Evolutionary conservation across 2,329 filamentous ascomycete species (phyloP).

Genomic region (Myriosclerotinia scirpicola): DNA sequence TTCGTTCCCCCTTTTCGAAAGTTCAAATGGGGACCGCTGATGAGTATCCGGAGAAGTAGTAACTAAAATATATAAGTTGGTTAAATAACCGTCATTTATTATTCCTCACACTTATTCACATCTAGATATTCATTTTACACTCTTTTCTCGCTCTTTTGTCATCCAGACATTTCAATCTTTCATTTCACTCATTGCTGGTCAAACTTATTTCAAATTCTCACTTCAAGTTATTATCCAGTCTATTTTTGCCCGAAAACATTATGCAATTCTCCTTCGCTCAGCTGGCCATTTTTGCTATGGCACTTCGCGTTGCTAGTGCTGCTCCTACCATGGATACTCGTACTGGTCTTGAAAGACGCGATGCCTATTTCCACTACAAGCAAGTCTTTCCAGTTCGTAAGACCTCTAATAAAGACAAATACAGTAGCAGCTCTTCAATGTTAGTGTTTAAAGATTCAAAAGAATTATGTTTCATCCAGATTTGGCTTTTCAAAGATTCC

Average conservation of each 20-base stretch:
- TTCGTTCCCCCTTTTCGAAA: not conserved
- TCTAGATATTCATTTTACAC: not conserved
- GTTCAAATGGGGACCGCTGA: not conserved
- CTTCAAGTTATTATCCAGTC: not conserved
- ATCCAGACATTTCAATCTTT: constrained; percentile 1
- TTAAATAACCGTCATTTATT: not conserved
- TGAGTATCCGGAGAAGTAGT: not conserved
- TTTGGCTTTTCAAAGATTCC: not conserved
- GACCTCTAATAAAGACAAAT: not conserved
- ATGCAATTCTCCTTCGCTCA: constrained; percentile 20
- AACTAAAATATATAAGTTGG: not conserved
- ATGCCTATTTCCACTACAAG: not conserved
- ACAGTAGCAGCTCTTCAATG: not conserved
- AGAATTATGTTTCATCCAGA: not conserved
- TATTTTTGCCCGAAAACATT: not conserved
- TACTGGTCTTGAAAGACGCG: not conserved
- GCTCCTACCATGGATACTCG: constrained; percentile 1
- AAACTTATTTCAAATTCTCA: not conserved
- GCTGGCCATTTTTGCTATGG: constrained; percentile 5
- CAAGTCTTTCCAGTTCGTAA: not conserved
- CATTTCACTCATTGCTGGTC: constrained; percentile 4
- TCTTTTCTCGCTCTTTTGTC: not conserved
- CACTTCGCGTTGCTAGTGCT: not conserved
- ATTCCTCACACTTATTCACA: no score
- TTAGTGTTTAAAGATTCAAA: not conserved